A percentile compares a stretch with the other conserved stretches of the same genome.
Conservation (phyloP, 108 stramenopile genomes). For the Skeletonema costatum region DNA sequence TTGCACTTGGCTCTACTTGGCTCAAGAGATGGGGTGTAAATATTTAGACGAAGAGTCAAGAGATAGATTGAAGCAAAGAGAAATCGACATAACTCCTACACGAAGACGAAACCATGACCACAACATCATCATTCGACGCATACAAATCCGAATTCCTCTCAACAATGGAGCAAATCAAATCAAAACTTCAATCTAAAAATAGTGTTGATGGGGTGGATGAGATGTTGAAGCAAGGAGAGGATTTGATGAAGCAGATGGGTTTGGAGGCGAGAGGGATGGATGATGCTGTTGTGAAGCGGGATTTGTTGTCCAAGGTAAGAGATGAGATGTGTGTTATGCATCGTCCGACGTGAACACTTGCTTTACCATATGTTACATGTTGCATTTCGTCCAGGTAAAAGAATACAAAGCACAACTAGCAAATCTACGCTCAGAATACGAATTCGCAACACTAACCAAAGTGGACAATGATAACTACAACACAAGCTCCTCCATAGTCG, state of each 20-base stretch:
- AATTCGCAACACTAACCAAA: not conserved
- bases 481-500: not conserved
- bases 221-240: conserved; percentile 19
- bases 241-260: conserved; percentile 41
- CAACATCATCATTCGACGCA: not conserved
- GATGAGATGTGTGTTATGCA: not conserved
- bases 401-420: conserved; percentile 3
- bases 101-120: not conserved
- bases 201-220: not conserved
- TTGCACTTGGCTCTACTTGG: too few relatives aligned
- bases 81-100: not conserved
- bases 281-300: too few relatives aligned
- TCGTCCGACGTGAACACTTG: not conserved
- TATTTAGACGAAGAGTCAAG: not conserved
- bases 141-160: not conserved
- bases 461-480: not conserved
- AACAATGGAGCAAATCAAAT: not conserved
- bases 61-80: not conserved
- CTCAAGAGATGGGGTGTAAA: not conserved
- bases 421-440: not conserved
- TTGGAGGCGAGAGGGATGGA: not conserved
- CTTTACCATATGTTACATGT: not conserved
- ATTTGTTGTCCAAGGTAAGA: not conserved
- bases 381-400: not conserved
- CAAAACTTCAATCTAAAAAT: not conserved